Evolutionary conservation across 2,329 filamentous ascomycete species (phyloP).

Genomic region (Neofusicoccum laricinum): DNA sequence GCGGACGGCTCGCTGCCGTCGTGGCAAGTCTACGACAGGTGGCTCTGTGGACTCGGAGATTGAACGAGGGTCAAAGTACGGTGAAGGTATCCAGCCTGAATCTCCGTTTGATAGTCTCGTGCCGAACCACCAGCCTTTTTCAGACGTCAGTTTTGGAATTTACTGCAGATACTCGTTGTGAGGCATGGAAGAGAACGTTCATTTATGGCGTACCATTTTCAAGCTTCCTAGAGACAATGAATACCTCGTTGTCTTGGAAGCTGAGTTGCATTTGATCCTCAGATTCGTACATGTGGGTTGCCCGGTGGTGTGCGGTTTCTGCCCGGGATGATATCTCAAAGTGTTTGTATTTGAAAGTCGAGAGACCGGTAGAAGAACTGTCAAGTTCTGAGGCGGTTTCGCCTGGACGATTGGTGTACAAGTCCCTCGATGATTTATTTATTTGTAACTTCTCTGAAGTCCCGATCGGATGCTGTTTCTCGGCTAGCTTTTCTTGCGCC

Average conservation of each 20-base stretch:
- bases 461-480: no score
- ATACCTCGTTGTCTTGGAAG: neutral
- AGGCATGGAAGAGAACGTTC: no score
- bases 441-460: no score
- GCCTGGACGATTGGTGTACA: no score
- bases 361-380: no score
- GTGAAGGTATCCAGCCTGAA: neutral
- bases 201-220: neutral
- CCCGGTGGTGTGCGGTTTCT: neutral
- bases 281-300: neutral
- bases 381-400: neutral
- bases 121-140: slow-evolving; percentile 4
- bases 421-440: no score
- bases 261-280: neutral
- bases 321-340: neutral
- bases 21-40: neutral
- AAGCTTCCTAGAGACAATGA: neutral
- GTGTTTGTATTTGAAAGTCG: neutral
- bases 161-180: no score
- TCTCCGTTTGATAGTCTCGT: neutral
- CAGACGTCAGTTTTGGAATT: neutral
- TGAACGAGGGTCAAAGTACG: neutral
- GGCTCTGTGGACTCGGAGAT: neutral
- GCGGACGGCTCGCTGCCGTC: neutral
- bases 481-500: no score